These are phyloP conservation scores for Pseudogymnoascus sp. DNA, from an alignment of 2,329 filamentous ascomycete species.

Conservation along the genomic window DNA sequence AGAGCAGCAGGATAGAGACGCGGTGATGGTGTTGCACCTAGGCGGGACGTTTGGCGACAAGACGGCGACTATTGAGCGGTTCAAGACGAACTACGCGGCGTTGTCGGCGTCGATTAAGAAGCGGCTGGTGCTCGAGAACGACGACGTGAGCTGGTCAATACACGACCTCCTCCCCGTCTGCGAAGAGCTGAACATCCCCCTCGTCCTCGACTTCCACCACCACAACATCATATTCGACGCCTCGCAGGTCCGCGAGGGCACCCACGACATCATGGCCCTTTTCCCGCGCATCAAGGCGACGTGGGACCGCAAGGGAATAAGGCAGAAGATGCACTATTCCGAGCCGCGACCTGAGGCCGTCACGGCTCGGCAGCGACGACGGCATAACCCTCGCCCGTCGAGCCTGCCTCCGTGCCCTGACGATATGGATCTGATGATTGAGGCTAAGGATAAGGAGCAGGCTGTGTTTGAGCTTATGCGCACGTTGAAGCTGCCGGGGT, in stretches of 20 bases:
- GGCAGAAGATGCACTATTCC: conserved; percentile 95
- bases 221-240: conserved; percentile 88
- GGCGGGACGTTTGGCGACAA: conserved; percentile 89
- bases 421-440: conserved; percentile 96
- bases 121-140: conserved; percentile 83
- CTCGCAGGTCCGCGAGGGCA: conserved; percentile 69
- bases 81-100: conserved; percentile 63
- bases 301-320: conserved; percentile 78
- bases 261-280: conserved; percentile 67
- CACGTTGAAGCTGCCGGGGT: conserved; percentile 75
- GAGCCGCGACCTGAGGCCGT: conserved; percentile 71
- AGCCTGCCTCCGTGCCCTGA: conserved; percentile 73
- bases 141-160: conserved; percentile 87
- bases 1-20: conserved; percentile 71
- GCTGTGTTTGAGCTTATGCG: conserved; percentile 92
- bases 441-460: conserved; percentile 97
- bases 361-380: conserved; percentile 69
- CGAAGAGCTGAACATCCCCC: conserved; percentile 86
- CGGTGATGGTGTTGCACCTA: conserved; percentile 92
- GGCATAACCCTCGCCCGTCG: conserved; percentile 73
- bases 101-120: conserved; percentile 66
- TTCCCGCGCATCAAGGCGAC: conserved; percentile 74
- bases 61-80: conserved; percentile 66
- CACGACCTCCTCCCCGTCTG: conserved; percentile 86
- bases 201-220: conserved; percentile 90